Base-by-base conservation (phyloP, 1,284 basidiomycete species). In the Rhodotorula sp. region DNA sequence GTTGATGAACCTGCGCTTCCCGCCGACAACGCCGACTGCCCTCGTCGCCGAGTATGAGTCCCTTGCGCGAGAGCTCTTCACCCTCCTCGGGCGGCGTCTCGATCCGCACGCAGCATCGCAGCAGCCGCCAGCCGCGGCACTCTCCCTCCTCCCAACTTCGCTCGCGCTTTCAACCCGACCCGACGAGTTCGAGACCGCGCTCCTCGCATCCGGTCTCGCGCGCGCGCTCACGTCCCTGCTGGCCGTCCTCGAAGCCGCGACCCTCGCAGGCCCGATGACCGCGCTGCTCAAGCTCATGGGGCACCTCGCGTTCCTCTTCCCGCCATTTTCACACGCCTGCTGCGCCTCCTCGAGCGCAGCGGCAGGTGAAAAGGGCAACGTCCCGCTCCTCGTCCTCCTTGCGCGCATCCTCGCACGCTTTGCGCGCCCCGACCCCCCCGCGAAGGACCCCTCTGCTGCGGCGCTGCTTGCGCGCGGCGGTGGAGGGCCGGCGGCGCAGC, bases 1-100 rank as follows among this genome's bases (percentile, higher is more conserved):
- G 3, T 67, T 75, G 37, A 67, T 61, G n/a, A 75, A 70, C 60
- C 61, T 75, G 19, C 71, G 67, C 3, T 72, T 73, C 39, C 71
- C 71, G 0, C 22, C 63, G 0, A 9, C 41, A 8, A 61, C 67
- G 1, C 39, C 69, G 1, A 12, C 61, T 5, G 12, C 41, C 1
- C 41, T 64, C 59, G 44, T 57, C 22, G 25, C 48, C 6, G 48
- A 61, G 6, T 73, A 75, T 48, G 74, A 75, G 27, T n/a, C 56
- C 8, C 34, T 55, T 2, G 63, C 58, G 21, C 67, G 71, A 6
- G 55, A 64, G 13, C 61, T 75, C 46, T 75, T 72, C 62, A 55
- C 61, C 2, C 48, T 64, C 12, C 67, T 75, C 61, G 73, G 73
- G 1, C 67, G 70, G 3, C 39, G 67, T 27, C 25, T 55, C 41